phyloP scores from a whole-genome alignment of 257 asterid genomes.

The Capsicum pubescens region DNA sequence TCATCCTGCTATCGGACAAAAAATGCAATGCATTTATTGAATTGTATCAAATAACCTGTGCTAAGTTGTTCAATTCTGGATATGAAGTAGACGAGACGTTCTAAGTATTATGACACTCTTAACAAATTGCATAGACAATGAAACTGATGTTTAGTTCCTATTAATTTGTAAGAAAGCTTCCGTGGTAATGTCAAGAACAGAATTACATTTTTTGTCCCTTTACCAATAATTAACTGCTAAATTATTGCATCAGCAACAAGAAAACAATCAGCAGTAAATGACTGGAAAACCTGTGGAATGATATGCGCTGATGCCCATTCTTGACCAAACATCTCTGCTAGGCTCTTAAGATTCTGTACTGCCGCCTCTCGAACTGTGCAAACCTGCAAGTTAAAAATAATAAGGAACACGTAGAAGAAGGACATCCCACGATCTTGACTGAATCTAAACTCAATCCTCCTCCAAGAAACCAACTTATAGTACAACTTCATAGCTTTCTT shows the following conservation, averaged over 20 bases:
- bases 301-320: conserved; percentile 93
- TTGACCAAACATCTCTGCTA: conserved; percentile 83
- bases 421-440: background rate
- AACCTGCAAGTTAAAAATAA: conserved; percentile 48
- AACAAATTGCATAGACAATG: conserved; percentile 7
- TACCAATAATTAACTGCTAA: background rate
- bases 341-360: conserved; percentile 66
- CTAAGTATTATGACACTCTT: background rate
- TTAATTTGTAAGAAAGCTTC: background rate
- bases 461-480: background rate
- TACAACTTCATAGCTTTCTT: background rate
- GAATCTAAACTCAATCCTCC: too few species aligned
- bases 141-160: background rate
- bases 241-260: background rate
- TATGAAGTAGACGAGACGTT: background rate
- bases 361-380: conserved; percentile 78
- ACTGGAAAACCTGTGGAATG: conserved; percentile 67
- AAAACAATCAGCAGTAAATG: background rate
- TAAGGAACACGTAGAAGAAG: background rate
- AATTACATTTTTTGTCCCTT: background rate
- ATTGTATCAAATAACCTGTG: background rate
- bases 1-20: background rate
- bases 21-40: background rate
- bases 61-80: background rate
- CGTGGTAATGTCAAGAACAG: background rate